Percentiles rank a stretch among this genome's conserved stretches.
phyloP scores from a whole-genome alignment of 768 basidiomycete genomes.

The Candolleomyces aberdarensis region DNA sequence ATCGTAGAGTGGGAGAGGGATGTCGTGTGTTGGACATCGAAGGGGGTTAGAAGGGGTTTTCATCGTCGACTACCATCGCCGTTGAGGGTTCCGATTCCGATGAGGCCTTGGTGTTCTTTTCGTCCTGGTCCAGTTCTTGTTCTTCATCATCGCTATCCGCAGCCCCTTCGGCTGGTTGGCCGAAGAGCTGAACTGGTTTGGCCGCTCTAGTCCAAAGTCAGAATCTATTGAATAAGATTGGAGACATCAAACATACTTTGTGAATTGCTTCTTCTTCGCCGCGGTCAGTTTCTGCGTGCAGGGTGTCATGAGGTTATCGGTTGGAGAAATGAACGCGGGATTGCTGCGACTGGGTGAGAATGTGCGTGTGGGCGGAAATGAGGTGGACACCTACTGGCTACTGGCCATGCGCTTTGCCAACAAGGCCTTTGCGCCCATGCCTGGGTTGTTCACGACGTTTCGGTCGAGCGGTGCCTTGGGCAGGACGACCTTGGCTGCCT shows the following conservation, averaged over 20 bases:
- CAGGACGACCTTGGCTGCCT: conserved; percentile 73
- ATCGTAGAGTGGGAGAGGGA: not conserved
- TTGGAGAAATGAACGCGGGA: conserved; percentile 86
- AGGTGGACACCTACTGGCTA: conserved; percentile 57
- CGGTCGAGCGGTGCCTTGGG: conserved; percentile 82
- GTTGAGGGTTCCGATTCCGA: conserved; percentile 1
- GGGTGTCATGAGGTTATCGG: conserved; percentile 93
- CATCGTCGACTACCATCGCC: conserved; percentile 50
- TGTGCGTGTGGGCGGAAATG: conserved; percentile 1
- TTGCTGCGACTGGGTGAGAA: conserved; percentile 50
- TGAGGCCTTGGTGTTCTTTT: too few relatives aligned
- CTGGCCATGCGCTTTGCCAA: conserved; percentile 93
- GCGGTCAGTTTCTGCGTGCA: conserved; percentile 88
- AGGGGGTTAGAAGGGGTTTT: conserved; percentile 64
- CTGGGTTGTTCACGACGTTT: conserved; percentile 52
- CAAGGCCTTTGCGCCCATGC: conserved; percentile 88
- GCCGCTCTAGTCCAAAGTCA: conserved; percentile 39
- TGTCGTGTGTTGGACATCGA: conserved; percentile 7
- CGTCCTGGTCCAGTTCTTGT: conserved; percentile 22
- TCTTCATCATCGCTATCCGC: conserved; percentile 39
- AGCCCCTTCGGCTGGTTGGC: conserved; percentile 35
- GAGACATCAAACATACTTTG: conserved; percentile 57
- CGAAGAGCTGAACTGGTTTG: conserved; percentile 63
- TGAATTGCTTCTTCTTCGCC: conserved; percentile 91
- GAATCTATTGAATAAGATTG: conserved; percentile 2